Conservation (phyloP, 2,329 filamentous ascomycete species). For the Calycina herbarum region DNA sequence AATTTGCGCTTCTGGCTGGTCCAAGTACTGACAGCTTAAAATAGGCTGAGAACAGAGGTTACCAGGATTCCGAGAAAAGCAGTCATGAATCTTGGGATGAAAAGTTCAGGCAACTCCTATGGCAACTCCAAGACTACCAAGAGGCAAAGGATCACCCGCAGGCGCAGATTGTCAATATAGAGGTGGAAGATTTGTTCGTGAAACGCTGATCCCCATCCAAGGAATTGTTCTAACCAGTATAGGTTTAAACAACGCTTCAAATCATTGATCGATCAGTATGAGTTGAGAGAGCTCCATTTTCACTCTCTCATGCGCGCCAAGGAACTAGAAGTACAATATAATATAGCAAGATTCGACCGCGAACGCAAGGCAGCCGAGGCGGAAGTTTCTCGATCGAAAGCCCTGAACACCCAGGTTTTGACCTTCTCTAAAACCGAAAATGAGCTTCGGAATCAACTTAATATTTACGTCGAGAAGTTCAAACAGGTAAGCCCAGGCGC, state of each 20-base stretch:
- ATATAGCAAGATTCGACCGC: constrained; percentile 83
- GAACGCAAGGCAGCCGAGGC: constrained; percentile 85
- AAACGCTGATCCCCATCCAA: constrained; percentile 1
- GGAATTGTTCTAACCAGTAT: constrained; percentile 41
- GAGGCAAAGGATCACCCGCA: constrained; percentile 82
- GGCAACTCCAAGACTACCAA: constrained; percentile 85
- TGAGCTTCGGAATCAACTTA: constrained; percentile 90
- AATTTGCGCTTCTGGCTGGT: constrained; percentile 15
- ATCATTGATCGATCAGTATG: constrained; percentile 94
- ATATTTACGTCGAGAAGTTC: constrained; percentile 98
- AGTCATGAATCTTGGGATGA: constrained; percentile 83
- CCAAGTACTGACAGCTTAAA: constrained; percentile 28
- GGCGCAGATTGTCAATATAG: constrained; percentile 78
- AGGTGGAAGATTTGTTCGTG: constrained; percentile 84
- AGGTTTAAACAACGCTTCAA: constrained; percentile 88
- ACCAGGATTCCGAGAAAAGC: constrained; percentile 81
- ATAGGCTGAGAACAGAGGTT: constrained; percentile 88
- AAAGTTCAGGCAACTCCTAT: constrained; percentile 75
- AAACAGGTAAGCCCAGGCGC: constrained; percentile 75
- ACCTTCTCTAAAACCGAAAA: constrained; percentile 96
- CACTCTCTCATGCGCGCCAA: constrained; percentile 90
- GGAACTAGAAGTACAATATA: constrained; percentile 91
- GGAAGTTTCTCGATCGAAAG: constrained; percentile 76
- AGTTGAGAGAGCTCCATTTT: constrained; percentile 91
- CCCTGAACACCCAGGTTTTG: constrained; percentile 86